phyloP scores from a whole-genome alignment of 371 early-diverging fungal species.

The Mycotypha africana region DNA sequence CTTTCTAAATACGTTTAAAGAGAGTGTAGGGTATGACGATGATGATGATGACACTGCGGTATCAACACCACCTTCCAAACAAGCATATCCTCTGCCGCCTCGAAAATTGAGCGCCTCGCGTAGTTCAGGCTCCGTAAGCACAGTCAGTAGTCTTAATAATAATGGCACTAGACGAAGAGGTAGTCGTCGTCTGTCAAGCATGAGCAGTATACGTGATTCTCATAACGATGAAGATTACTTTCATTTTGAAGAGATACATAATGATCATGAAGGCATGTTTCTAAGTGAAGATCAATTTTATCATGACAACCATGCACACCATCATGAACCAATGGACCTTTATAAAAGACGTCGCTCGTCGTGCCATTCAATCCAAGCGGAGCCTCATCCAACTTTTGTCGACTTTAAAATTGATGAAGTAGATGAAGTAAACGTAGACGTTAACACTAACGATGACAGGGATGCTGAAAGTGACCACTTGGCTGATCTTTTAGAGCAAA shows the following conservation, averaged over 20 bases:
- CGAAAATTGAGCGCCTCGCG: slow-evolving; percentile 3
- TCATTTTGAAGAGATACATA: slow-evolving; percentile 11
- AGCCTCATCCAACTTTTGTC: slow-evolving; percentile 26
- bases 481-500: slow-evolving; percentile 10
- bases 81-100: slow-evolving; percentile 1
- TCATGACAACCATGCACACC: slow-evolving; percentile 14
- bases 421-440: slow-evolving; percentile 15
- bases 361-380: slow-evolving; percentile 17
- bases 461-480: slow-evolving; percentile 16
- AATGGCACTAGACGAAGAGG: slow-evolving; percentile 3
- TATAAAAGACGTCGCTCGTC: slow-evolving; percentile 18
- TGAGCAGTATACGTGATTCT: slow-evolving; percentile 11
- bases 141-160: slow-evolving; percentile 2
- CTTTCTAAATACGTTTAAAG: slow-evolving; percentile 40
- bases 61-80: background rate
- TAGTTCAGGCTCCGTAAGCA: slow-evolving; percentile 6
- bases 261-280: slow-evolving; percentile 18
- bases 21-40: slow-evolving; percentile 34
- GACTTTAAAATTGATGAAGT: slow-evolving; percentile 17
- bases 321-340: background rate
- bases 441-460: background rate
- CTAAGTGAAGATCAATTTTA: slow-evolving; percentile 21
- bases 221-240: slow-evolving; percentile 11
- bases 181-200: slow-evolving; percentile 13
- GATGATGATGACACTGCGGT: slow-evolving; percentile 4